These are phyloP conservation scores for Oryza longistaminata DNA, from an alignment of 176 grass and related monocot genomes.

Conservation along the genomic window DNA sequence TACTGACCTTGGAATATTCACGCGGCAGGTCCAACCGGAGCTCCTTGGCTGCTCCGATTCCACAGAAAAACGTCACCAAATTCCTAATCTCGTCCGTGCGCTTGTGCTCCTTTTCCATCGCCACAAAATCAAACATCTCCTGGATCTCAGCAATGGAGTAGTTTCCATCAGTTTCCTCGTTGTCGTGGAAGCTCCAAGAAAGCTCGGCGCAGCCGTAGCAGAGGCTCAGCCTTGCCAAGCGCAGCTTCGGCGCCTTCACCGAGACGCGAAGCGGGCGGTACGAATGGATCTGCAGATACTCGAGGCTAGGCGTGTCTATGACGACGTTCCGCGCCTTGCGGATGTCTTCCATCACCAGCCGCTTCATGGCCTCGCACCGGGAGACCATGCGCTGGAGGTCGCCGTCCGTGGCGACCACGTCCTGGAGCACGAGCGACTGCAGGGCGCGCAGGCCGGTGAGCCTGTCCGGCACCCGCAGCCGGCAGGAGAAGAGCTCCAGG, in stretches of 20 bases:
- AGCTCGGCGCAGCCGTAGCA: neutral
- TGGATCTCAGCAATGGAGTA: neutral
- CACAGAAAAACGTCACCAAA: constrained; percentile 9
- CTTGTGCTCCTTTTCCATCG: constrained; percentile 4
- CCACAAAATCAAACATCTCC: neutral
- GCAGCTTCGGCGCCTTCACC: neutral
- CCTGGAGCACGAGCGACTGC: neutral
- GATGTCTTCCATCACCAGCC: constrained; percentile 10
- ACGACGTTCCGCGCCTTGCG: constrained; percentile 27
- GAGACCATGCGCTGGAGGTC: constrained; percentile 5
- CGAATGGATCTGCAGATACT: neutral
- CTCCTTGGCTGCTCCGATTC: neutral
- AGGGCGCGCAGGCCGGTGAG: neutral
- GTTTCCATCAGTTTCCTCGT: neutral
- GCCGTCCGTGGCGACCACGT: neutral
- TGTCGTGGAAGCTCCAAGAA: constrained; percentile 11
- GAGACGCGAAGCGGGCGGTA: constrained; percentile 1
- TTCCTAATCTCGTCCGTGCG: constrained; percentile 15
- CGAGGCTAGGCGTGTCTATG: constrained; percentile 7
- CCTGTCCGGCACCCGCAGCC: neutral
- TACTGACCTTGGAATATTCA: constrained; percentile 24
- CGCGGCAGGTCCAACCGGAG: constrained; percentile 13
- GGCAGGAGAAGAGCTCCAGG: constrained; percentile 27
- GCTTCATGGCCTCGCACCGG: constrained; percentile 19
- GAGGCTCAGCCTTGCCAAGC: neutral